Percentiles rank a stretch among this genome's conserved stretches.
Conservation (phyloP, 139 green algal species). For the Gonium pectorale region DNA sequence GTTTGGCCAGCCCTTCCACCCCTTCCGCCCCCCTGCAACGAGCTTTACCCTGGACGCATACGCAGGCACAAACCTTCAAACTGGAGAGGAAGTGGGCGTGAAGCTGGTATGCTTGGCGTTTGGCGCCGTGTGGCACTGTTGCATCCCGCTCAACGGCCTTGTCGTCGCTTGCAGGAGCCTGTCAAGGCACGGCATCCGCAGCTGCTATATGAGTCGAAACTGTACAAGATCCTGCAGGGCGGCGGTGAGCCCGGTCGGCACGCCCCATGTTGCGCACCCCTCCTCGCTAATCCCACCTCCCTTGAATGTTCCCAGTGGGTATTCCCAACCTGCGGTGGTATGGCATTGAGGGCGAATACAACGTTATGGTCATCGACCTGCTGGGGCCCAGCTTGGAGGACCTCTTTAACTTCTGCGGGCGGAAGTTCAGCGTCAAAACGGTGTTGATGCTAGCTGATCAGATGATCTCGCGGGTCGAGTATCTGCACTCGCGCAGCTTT, state of each 20-base stretch:
- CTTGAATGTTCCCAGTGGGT: conserved; percentile 92
- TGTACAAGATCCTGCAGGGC: conserved; percentile 95
- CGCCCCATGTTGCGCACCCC: too few relatives aligned
- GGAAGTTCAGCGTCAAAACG: conserved; percentile 97
- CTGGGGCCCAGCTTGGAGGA: conserved; percentile 97
- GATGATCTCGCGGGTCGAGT: conserved; percentile 96
- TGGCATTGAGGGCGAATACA: conserved; percentile 98
- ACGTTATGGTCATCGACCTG: conserved; percentile 99
- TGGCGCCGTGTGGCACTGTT: too few relatives aligned
- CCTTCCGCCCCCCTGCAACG: too few relatives aligned
- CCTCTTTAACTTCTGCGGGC: conserved; percentile 99
- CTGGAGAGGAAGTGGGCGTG: conserved; percentile 97
- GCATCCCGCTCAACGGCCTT: background rate
- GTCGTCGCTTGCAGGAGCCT: conserved; percentile 75
- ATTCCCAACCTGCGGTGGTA: conserved; percentile 99
- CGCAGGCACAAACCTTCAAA: conserved; percentile 95
- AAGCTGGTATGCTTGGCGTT: conserved; percentile 95
- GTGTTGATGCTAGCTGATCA: conserved; percentile 99
- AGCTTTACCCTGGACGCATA: background rate
- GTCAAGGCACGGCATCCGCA: conserved; percentile 93
- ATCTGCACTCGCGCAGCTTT: conserved; percentile 97
- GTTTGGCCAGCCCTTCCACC: background rate
- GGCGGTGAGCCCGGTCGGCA: too few relatives aligned
- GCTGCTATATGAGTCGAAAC: conserved; percentile 94
- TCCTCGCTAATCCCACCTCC: too few relatives aligned